A percentile compares a stretch with the other conserved stretches of the same genome.
Conservation (phyloP, 805 yeast genomes). For the Pichia manshurica region DNA sequence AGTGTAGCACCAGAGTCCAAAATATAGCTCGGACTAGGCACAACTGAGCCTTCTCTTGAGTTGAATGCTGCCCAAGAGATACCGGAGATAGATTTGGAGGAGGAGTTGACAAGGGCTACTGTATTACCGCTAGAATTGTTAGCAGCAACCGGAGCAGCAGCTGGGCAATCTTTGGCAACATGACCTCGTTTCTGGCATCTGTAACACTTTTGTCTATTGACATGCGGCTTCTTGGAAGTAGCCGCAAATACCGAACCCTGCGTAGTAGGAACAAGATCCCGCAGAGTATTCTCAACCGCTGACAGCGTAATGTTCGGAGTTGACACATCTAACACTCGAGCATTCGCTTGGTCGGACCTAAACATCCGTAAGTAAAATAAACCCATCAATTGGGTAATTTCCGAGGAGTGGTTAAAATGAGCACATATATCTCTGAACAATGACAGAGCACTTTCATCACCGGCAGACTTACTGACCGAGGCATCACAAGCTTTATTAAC, state of each 20-base stretch:
- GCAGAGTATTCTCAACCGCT: not conserved
- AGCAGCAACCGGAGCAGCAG: constrained; percentile 1
- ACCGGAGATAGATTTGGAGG: not conserved
- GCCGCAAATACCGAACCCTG: not conserved
- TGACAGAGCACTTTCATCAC: not conserved
- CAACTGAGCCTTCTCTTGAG: not conserved
- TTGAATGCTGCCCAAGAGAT: not conserved
- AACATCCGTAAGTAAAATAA: constrained; percentile 2
- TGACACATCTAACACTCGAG: constrained; percentile 1
- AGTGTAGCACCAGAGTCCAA: constrained; percentile 3
- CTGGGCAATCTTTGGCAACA: not conserved
- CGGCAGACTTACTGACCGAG: not conserved
- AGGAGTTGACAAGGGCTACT: not conserved
- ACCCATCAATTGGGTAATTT: not conserved
- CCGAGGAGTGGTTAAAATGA: not conserved
- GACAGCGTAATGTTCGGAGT: constrained; percentile 1
- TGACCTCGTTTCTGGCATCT: constrained; percentile 2
- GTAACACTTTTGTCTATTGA: not conserved
- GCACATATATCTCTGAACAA: not conserved
- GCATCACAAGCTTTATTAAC: not conserved
- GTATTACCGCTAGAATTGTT: no score
- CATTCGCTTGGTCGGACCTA: not conserved
- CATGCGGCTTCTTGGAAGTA: not conserved
- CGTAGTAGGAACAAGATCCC: not conserved
- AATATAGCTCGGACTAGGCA: not conserved